Evolutionary conservation across 2,329 filamentous ascomycete species (phyloP), one percentile per base, ranked within the genome.

Genomic region (Emergomyces orientalis): DNA sequence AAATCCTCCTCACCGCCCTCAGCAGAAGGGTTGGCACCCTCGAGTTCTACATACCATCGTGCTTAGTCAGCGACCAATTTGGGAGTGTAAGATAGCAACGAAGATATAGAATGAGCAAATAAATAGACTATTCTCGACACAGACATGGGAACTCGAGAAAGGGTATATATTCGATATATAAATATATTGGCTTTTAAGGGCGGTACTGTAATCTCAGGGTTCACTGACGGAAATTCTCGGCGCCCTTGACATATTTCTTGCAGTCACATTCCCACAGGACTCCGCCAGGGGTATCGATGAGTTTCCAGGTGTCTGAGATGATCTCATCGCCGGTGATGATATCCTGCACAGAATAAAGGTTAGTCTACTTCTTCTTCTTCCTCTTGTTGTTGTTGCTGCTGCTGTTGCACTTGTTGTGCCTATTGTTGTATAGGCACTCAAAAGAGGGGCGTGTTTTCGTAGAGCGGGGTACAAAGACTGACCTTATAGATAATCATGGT

Each of bases 21-120:
- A 66, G 94, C 92, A 71, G 93, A 97, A 71, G 94, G 90, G 80
- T 99, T 99, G 83, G 92, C 94, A 78, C 94, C 94, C 73, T 75
- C 78, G 43, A 80, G 79, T 69, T 76, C 69, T 69, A 65, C 19
- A 45, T 27, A 47, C 13, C 25, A n/a, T 9, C 1, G 34, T 8
- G 7, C 11, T 59, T 34, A 22, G 56, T 59, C 27, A 59, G 27
- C n/a, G 51, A 62, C 14, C 34, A 27, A 30, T 14, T 3, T 30
- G 25, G 47, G 22, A 7, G 22, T 7, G 22, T 14, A 9, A 3
- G 43, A n/a, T n/a, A 9, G 43, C 2, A 45, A 14, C 8, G 27
- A 52, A 52, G 13, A 14, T 8, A 17, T 19, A 52, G 8, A 17
- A 52, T 34, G 30, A 11, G 37, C 14, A 43, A 27, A 32, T 45